Base-by-base conservation (phyloP, 1,139 yeast genomes). In the Kodamaea sp. region DNA sequence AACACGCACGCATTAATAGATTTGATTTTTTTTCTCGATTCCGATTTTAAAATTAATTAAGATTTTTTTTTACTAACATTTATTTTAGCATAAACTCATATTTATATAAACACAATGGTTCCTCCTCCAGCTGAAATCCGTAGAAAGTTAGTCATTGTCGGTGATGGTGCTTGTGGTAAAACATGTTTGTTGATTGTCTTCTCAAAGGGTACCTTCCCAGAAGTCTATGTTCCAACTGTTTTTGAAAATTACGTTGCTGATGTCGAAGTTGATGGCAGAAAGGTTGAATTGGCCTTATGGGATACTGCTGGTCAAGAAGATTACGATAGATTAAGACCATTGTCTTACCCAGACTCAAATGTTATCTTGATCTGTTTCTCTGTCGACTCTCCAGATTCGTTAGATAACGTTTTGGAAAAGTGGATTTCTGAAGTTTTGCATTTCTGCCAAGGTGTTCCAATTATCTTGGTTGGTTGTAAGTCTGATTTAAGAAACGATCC, bases 301-400 rank as follows among this genome's bases (percentile, higher is more conserved):
- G 97, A 89, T 86, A 89, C 97, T 54, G 97, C 97, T 41, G 97
- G 97, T 48, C 97, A 89, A 76, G 96, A 89, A 73, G 97, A 89
- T 70, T 89, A 88, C 66, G 96, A 88, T 66, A 84, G 96, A 70
- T 76, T 89, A 61, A 84, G 97, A 72, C 96, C 96, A 26, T 75
- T 89, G 55, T 84, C 95, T 24, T 89, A 89, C 69, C 96, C 96
- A 45, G 96, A 88, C 63, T 84, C 96, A 38, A 86, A 89, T 61
- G 96, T 89, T 48, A 86, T 89, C 50, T 76, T 89, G 63, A 87
- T 89, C 56, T 88, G 96, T 75, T 89, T 88, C 74, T 82, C 96
- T 23, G 79, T 89, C 50, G 95, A 87, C 63, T 78, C 90, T 31
- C 97, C 96, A 48, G 96, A 88, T 66, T 86, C 96, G 26, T 76